Conservation (phyloP, 371 early-diverging fungal species). For the Chytridiales sp. region DNA sequence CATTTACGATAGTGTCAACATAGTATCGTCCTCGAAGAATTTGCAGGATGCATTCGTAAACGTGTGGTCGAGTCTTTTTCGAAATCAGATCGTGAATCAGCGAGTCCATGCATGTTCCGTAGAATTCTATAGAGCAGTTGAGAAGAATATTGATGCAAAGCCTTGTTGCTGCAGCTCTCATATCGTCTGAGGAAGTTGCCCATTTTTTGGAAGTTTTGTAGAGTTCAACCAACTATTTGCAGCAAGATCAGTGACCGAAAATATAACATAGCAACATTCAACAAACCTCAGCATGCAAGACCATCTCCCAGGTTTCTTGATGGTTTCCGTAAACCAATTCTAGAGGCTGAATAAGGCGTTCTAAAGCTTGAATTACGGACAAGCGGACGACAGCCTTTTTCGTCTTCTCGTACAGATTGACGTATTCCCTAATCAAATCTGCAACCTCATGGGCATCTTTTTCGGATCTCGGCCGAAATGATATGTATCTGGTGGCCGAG, state of each 20-base stretch:
- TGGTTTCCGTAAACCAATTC: conserved; percentile 27
- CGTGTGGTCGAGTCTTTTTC: conserved; percentile 37
- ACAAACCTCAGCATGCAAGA: conserved; percentile 25
- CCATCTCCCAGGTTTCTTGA: conserved; percentile 30
- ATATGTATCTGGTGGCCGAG: conserved; percentile 41
- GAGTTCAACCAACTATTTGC: conserved; percentile 34
- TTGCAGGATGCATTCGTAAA: conserved; percentile 42
- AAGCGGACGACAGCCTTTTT: conserved; percentile 37
- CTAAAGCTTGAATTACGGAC: conserved; percentile 43
- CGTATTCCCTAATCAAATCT: conserved; percentile 34
- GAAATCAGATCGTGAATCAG: conserved; percentile 37
- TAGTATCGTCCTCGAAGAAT: conserved; percentile 45
- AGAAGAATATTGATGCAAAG: conserved; percentile 41
- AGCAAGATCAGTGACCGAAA: not conserved
- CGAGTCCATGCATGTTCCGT: conserved; percentile 32
- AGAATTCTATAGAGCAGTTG: conserved; percentile 40
- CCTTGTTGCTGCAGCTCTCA: conserved; percentile 32
- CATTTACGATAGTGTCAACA: conserved; percentile 33
- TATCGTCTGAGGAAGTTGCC: conserved; percentile 36
- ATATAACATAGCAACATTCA: not conserved
- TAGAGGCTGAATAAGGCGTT: conserved; percentile 43
- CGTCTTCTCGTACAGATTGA: conserved; percentile 28
- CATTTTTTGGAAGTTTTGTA: conserved; percentile 41
- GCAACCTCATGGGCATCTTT: conserved; percentile 25
- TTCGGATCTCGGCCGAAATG: conserved; percentile 31